Base-by-base conservation (phyloP, 768 basidiomycete species). In the Hortiboletus campestris region DNA sequence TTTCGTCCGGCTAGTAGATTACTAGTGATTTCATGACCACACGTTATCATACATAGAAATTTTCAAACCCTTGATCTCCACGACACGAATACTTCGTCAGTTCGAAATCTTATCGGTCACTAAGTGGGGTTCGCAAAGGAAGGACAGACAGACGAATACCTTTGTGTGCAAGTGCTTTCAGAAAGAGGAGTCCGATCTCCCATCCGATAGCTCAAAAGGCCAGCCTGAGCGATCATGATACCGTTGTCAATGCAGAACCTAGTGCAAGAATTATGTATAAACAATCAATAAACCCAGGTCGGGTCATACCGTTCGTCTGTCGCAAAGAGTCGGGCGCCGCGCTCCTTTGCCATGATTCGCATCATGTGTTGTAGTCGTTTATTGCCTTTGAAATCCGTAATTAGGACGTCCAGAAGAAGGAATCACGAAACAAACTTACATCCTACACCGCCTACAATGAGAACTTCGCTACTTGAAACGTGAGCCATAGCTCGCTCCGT, bases 161-260 rank as follows among this genome's bases (percentile, higher is more conserved):
- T 81, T 75, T 99, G 97, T 8, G 95, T 98, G 66, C 93, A 95
- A 34, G 84, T 89, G 51, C 88, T 94, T 66, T 96, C 83, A 28
- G 80, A 70, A 29, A 98, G 67, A 2, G 88, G 80, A 0, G 94
- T 98, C 45, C 74, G 72, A 57, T 85, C 80, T 25, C 96, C 97
- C 94, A 95, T 98, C 3, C 97, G 82, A 70, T 84, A 94, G 58
- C 87, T 85, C 36, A 99, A 78, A 29, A 99, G 80, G 6, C 97
- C 97, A 7, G 97, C 97, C 67, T 99, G 97, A 3, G 97, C 96
- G 51, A 99, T 98, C 97, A 99, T 99, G 63, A 98, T 96, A 1
- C 97, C 97, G 63, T 99, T 99, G 71, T 99, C 97, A 57, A 99
- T 98, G 73, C 97, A 98, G 72, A 96, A 98, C 51, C 95, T 96